Conservation (phyloP, 2,329 filamentous ascomycete genomes). For the Beauveria sp. region DNA sequence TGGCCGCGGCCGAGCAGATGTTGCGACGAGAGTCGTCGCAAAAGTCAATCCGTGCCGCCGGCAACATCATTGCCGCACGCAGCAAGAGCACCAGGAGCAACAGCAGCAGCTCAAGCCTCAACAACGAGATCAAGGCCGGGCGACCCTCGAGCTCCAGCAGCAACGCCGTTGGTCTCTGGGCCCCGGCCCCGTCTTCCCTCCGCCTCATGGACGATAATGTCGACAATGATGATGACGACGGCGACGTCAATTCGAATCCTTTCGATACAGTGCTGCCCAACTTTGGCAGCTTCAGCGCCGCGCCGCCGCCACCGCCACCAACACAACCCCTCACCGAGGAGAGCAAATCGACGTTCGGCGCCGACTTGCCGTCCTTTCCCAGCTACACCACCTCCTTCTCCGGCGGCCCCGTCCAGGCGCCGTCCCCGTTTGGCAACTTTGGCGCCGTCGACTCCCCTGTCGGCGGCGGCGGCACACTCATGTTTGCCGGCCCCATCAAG, state of each 20-base stretch:
- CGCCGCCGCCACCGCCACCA: background rate
- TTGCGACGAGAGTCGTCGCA: constrained; percentile 23
- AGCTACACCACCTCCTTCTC: constrained; percentile 2
- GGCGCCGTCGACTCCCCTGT: background rate
- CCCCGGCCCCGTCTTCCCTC: constrained; percentile 9
- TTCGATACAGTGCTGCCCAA: constrained; percentile 6
- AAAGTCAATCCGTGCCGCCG: constrained; percentile 3
- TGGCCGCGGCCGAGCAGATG: constrained; percentile 24
- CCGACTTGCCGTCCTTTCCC: background rate
- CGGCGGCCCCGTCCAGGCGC: constrained; percentile 1
- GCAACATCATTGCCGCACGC: constrained; percentile 5
- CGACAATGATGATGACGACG: background rate
- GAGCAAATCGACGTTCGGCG: background rate
- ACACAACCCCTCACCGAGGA: background rate
- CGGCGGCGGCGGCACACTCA: constrained; percentile 12
- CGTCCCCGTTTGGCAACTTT: background rate
- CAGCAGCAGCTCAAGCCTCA: constrained; percentile 16
- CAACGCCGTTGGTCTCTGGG: constrained; percentile 14
- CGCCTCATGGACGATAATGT: constrained; percentile 10
- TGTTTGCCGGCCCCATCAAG: constrained; percentile 29
- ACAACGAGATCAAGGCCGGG: background rate
- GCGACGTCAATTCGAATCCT: background rate
- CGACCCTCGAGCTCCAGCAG: constrained; percentile 12
- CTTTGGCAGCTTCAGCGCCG: constrained; percentile 6
- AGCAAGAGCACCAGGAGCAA: constrained; percentile 13